phyloP scores from a whole-genome alignment of 1,284 basidiomycete genomes.

The Inonotus hispidus region DNA sequence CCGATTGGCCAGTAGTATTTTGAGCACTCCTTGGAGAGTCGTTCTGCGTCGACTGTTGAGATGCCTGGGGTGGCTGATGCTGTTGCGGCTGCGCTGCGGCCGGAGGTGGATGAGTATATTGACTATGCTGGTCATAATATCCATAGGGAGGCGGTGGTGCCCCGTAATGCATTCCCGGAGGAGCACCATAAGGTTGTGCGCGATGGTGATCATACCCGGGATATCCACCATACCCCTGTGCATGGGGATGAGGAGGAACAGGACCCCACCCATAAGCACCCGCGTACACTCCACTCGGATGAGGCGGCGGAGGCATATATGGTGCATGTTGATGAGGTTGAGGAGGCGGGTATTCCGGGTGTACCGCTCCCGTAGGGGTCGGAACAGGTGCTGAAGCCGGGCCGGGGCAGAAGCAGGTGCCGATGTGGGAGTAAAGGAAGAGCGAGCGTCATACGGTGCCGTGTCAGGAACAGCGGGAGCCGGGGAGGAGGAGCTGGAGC shows the following conservation, averaged over 20 bases:
- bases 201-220: constrained; percentile 16
- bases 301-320: constrained; percentile 15
- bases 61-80: neutral
- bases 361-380: constrained; percentile 4
- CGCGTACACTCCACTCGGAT: constrained; percentile 8
- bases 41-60: neutral
- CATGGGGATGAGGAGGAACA: constrained; percentile 19
- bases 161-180: constrained; percentile 26
- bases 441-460: neutral
- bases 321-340: constrained; percentile 29
- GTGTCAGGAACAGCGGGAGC: constrained; percentile 15
- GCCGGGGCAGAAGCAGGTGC: neutral
- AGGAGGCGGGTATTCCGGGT: constrained; percentile 21
- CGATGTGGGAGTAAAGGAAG: constrained; percentile 15
- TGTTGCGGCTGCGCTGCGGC: neutral
- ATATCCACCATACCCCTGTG: constrained; percentile 17
- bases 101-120: constrained; percentile 15
- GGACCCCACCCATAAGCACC: constrained; percentile 21
- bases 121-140: constrained; percentile 18
- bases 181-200: constrained; percentile 16
- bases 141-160: constrained; percentile 22
- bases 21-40: constrained; percentile 6
- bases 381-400: constrained; percentile 2
- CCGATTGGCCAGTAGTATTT: constrained; percentile 3
- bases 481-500: constrained; percentile 28